These are phyloP conservation scores for Candida wancherniae DNA, from an alignment of 805 yeast species.

Conservation along the genomic window DNA sequence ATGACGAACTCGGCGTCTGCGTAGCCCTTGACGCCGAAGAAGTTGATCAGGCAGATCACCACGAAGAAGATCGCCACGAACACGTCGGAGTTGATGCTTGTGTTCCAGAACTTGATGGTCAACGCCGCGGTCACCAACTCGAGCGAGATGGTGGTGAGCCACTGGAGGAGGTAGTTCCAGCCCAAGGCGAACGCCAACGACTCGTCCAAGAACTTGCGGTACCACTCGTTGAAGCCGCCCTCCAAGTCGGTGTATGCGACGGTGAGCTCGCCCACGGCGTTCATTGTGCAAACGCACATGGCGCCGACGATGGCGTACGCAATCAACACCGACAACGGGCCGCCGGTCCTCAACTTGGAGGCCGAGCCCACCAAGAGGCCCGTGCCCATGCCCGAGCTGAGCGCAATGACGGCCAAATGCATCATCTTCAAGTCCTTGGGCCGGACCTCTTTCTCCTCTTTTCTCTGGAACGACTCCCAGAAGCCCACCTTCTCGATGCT, in stretches of 20 bases:
- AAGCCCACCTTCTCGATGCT: slow-evolving; percentile 4
- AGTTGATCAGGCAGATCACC: slow-evolving; percentile 42
- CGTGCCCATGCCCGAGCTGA: slow-evolving; percentile 38
- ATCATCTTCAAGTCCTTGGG: slow-evolving; percentile 16
- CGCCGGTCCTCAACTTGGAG: slow-evolving; percentile 22
- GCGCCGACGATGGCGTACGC: slow-evolving; percentile 23
- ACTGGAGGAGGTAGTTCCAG: slow-evolving; percentile 34
- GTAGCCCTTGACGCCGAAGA: slow-evolving; percentile 44
- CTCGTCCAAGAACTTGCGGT: slow-evolving; percentile 31
- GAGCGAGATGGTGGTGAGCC: slow-evolving; percentile 20
- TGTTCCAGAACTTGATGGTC: slow-evolving; percentile 56
- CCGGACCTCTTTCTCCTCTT: slow-evolving; percentile 8
- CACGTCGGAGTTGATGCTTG: slow-evolving; percentile 48
- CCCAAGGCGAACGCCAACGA: slow-evolving; percentile 35
- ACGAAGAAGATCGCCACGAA: slow-evolving; percentile 51
- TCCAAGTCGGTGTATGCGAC: slow-evolving; percentile 52
- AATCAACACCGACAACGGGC: slow-evolving; percentile 21
- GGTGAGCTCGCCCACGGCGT: slow-evolving; percentile 48
- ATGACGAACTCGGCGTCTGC: slow-evolving; percentile 41
- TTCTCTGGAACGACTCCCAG: slow-evolving; percentile 16
- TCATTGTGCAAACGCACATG: slow-evolving; percentile 31
- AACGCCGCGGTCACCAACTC: slow-evolving; percentile 27
- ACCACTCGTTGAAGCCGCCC: slow-evolving; percentile 27
- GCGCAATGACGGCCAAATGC: slow-evolving; percentile 32
- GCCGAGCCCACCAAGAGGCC: slow-evolving; percentile 41